Conservation (phyloP, 345 rosid genomes). For the Populus ilicifolia region DNA sequence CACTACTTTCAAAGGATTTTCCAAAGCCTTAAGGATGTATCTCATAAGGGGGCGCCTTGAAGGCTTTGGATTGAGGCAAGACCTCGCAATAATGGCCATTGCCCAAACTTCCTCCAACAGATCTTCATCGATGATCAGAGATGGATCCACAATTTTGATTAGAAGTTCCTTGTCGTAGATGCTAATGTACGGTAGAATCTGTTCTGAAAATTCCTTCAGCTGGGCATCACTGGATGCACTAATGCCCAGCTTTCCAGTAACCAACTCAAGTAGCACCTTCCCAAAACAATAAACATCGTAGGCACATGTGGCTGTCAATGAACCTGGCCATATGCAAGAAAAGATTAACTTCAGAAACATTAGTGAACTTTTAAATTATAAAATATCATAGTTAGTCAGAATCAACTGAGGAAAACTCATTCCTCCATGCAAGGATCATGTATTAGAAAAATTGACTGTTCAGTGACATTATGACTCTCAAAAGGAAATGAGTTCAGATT, state of each 20-base stretch:
- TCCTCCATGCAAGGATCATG: background rate
- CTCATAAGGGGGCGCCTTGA: slow-evolving; percentile 90
- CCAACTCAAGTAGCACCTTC: slow-evolving; percentile 89
- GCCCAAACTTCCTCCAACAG: slow-evolving; percentile 99
- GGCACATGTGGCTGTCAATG: slow-evolving; percentile 55
- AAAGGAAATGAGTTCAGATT: background rate
- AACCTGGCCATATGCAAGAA: slow-evolving; percentile 43
- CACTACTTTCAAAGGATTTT: slow-evolving; percentile 84
- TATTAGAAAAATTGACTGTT: background rate
- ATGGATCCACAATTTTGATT: slow-evolving; percentile 82
- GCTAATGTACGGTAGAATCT: slow-evolving; percentile 67
- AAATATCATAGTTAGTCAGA: background rate
- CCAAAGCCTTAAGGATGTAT: slow-evolving; percentile 86
- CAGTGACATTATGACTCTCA: background rate
- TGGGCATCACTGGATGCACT: slow-evolving; percentile 58
- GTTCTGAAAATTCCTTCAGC: slow-evolving; percentile 66
- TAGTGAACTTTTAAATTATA: background rate
- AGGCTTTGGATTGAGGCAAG: slow-evolving; percentile 93
- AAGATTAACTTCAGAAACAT: slow-evolving; percentile 15
- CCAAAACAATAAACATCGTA: slow-evolving; percentile 95
- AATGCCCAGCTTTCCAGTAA: slow-evolving; percentile 88
- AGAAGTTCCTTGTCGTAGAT: slow-evolving; percentile 90
- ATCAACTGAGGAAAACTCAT: background rate
- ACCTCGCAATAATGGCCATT: slow-evolving; percentile 90
- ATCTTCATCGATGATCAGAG: slow-evolving; percentile 85